Evolutionary conservation across 441 rosid species (phyloP).

Genomic region (Bocquillonia castaneifolia): DNA sequence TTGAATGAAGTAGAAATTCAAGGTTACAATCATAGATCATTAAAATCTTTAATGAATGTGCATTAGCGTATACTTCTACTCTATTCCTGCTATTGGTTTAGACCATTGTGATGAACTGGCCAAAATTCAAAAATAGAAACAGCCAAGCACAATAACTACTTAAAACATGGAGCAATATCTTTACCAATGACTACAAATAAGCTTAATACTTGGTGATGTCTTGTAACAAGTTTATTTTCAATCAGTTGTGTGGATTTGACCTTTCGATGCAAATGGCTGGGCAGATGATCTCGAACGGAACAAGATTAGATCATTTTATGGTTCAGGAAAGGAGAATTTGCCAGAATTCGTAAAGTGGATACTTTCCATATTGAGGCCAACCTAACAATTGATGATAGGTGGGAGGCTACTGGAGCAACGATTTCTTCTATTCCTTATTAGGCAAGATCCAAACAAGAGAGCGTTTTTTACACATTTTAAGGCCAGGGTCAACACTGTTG

Average conservation of each 20-base stretch:
- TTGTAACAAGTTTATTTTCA: not conserved
- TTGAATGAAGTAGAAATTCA: not conserved
- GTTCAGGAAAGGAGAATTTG: not conserved
- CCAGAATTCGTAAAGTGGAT: not conserved
- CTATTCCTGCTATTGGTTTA: not conserved
- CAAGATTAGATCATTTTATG: not conserved
- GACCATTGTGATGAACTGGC: not conserved
- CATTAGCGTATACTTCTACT: not conserved
- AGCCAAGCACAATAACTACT: too few species aligned
- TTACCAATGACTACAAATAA: too few species aligned
- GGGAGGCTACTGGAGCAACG: not conserved
- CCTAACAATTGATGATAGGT: not conserved
- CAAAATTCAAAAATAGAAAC: too few species aligned
- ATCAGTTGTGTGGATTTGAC: constrained; percentile 5
- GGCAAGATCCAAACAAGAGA: not conserved
- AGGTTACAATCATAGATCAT: not conserved
- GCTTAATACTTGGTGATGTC: too few species aligned
- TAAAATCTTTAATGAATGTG: not conserved
- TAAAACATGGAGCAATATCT: too few species aligned
- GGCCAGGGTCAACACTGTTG: too few species aligned
- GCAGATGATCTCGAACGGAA: constrained; percentile 7
- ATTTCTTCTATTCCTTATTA: not conserved
- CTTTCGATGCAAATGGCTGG: constrained; percentile 8
- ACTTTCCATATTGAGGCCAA: not conserved
- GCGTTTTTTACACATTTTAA: too few species aligned